Evolutionary conservation across 108 stramenopile species (phyloP), one percentile per base, ranked within the genome.

Genomic region (Skeletonema grethae): DNA sequence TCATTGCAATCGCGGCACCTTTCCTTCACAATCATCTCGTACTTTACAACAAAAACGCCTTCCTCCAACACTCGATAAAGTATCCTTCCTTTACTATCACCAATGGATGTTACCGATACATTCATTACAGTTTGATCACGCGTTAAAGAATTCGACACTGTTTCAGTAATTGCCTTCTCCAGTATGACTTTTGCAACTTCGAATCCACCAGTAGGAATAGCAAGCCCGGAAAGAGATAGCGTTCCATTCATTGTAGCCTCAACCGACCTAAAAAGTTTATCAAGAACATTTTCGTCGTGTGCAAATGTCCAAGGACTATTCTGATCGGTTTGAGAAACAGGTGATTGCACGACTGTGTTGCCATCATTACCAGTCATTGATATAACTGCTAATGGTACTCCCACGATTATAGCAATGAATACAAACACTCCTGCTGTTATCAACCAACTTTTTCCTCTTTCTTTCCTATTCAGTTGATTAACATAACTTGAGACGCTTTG

Each of bases 401-500:
- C 80, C 35, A 74, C 63, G 8, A 80, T 61, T 8, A 74, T 48
- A n/a, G 72, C 73, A 39, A 80, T 24, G 10, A 69, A 65, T 38
- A 70, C 30, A 12, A 72, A 59, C 22, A 61, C 57, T 7, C 73
- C 80, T 1, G 38, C 68, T 46, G 61, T 74, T 18, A 80, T 34
- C 57, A 80, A 39, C 34, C 62, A 57, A 45, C 36, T 57, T 41
- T 74, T 73, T 18, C 65, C 63, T 13, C 16, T 39, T 30, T 80
- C 72, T 45, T 56, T 50, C 53, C 55, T 63, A 61, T 80, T 80
- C 80, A 80, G 70, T 12, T 73, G 67, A 20, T 70, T 67, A 34
- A 80, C 80, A 56, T 74, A 80, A 39, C 70, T 67, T 30, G 70
- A 72, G 3, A 80, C 80, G 15, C 60, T 70, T 34, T 73, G 73